Base-by-base conservation (phyloP, 139 green algal species). In the Trebouxia sp. region DNA sequence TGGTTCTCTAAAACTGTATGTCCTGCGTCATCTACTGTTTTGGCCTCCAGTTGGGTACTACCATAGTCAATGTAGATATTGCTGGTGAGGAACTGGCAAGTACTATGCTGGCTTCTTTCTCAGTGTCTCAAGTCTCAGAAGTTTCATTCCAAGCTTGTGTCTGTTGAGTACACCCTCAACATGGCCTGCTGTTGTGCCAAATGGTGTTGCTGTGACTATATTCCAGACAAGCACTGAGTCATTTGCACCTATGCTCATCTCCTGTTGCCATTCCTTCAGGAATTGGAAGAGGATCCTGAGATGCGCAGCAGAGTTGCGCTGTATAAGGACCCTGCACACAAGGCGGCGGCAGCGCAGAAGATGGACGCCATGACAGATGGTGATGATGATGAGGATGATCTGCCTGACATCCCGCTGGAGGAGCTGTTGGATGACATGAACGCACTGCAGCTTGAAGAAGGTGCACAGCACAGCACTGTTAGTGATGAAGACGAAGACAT, bases 391-490 rank as follows among this genome's bases (percentile, higher is more conserved):
- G 85, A 88, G 42, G 76, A 76, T 53, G 76, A 80, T 28, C 2
- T 90, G 17, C 86, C 90, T 6, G 82, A 97, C 85, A 88, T 99
- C 26, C 95, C 95, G 15, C 87, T 99, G 79, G 96, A 99, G 41
- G 95, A 98, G 89, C 88, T 99, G 83, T 83, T 99, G 76, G 93
- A 97, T 79, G 93, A 97, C 48, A 87, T 98, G 84, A 88, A 91
- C 65, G 88, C 66, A 17, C 82, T 97, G 80, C 69, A 84, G 38
- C 62, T 84, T 30, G 80, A 80, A 38, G 69, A 67, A 12, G 39
- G 51, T 32, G 48, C 39, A 65, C 35, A 45, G 6, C 45, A 11
- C 41, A 78, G 72, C 11, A 3, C 12, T 12, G 5, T 24, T 24
- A 24, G 15, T 45, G 72, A 79, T 66, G 72, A 77, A 22, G 69